These are phyloP conservation scores for sunflower (Helianthus annuus) DNA, from an alignment of 129 eudicot genomes.

Conservation along the genomic window DNA sequence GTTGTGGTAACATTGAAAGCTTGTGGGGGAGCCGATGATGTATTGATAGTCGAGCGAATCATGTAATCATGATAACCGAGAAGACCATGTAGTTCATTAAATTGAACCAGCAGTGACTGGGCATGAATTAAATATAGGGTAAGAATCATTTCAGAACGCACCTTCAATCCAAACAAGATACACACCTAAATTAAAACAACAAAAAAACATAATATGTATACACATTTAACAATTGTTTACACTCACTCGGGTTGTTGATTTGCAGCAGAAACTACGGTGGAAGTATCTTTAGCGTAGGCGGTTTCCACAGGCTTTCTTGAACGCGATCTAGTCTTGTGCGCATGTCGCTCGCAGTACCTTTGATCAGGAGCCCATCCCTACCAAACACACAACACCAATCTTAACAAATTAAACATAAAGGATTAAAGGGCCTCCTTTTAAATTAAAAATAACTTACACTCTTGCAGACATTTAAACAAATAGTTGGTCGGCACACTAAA, in stretches of 20 bases:
- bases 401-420: background rate
- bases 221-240: background rate
- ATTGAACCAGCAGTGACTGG: no score
- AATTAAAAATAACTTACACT: no score
- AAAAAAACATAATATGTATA: background rate
- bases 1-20: no score
- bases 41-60: no score
- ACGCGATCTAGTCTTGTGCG: slow-evolving; percentile 61
- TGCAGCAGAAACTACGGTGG: background rate
- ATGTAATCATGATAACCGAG: no score
- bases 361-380: slow-evolving; percentile 50
- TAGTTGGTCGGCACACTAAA: no score
- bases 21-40: no score
- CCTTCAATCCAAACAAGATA: slow-evolving; percentile 23
- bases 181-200: background rate
- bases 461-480: background rate
- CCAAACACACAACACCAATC: background rate
- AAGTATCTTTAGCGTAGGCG: slow-evolving; percentile 13
- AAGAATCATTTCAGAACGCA: no score
- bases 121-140: no score
- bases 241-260: slow-evolving; percentile 1
- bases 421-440: no score
- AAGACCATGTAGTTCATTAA: no score
- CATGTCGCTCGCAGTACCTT: slow-evolving; percentile 73
- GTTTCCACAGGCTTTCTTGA: slow-evolving; percentile 95